A percentile compares a stretch with the other conserved stretches of the same genome.
These are phyloP conservation scores for Eugenia klotzschiana DNA, from an alignment of 441 rosid species.

Conservation along the genomic window DNA sequence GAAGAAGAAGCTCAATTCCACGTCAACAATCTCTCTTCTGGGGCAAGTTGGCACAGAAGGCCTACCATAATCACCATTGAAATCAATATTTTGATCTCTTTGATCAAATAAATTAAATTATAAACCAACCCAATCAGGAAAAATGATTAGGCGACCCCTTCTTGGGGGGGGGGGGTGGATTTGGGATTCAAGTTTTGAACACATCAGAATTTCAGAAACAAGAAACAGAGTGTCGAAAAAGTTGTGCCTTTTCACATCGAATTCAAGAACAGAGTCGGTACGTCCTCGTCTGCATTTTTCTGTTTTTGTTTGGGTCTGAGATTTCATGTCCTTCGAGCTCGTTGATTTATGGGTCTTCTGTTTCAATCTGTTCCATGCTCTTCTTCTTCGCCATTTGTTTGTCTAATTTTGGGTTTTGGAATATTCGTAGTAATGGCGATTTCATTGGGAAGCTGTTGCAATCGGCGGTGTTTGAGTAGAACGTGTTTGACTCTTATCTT, in stretches of 20 bases:
- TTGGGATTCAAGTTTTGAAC: neutral
- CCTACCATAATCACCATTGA: neutral
- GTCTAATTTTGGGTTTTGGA: neutral
- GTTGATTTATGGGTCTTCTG: neutral
- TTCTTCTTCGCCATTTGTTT: neutral
- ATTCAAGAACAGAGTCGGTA: neutral
- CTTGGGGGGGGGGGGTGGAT: neutral
- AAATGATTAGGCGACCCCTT: neutral
- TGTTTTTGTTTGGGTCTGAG: too few relatives aligned
- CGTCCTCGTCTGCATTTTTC: neutral
- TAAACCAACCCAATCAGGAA: neutral
- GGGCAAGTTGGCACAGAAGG: neutral
- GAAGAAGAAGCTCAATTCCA: neutral
- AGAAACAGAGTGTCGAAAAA: neutral
- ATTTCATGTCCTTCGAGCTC: neutral
- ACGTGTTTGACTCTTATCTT: neutral
- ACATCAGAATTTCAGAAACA: neutral
- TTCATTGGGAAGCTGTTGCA: neutral
- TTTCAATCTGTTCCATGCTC: neutral
- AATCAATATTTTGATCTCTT: neutral
- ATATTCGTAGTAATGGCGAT: neutral
- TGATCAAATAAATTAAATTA: neutral
- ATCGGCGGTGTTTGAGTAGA: neutral
- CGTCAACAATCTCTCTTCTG: neutral
- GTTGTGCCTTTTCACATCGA: neutral